Evolutionary conservation across 2,329 filamentous ascomycete species (phyloP).

Genomic region (Talaromyces islandicus): DNA sequence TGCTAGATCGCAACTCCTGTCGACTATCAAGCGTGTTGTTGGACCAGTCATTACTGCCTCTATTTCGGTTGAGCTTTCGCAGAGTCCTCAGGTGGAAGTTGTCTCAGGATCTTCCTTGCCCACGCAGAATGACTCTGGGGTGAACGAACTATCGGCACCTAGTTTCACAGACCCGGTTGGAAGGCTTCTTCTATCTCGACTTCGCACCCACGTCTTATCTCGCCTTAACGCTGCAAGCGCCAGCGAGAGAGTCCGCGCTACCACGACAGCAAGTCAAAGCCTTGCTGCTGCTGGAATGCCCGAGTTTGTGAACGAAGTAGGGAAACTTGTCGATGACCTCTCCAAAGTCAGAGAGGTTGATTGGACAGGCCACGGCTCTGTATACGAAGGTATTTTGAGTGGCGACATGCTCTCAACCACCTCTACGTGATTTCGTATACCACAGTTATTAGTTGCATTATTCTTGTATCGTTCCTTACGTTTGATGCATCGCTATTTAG

Average conservation of each 20-base stretch:
- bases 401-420: slow-evolving; percentile 3
- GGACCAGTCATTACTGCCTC: slow-evolving; percentile 45
- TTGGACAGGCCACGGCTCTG: slow-evolving; percentile 50
- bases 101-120: slow-evolving; percentile 7
- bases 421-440: neutral
- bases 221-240: slow-evolving; percentile 56
- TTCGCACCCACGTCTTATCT: slow-evolving; percentile 50
- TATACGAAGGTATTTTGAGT: slow-evolving; percentile 49
- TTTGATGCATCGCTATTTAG: neutral
- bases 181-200: slow-evolving; percentile 54
- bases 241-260: slow-evolving; percentile 53
- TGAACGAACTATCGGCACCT: slow-evolving; percentile 16
- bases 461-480: neutral
- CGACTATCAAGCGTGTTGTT: slow-evolving; percentile 48
- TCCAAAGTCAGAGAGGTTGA: slow-evolving; percentile 55
- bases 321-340: slow-evolving; percentile 53
- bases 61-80: slow-evolving; percentile 18
- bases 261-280: slow-evolving; percentile 53
- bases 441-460: neutral
- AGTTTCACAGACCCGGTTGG: slow-evolving; percentile 56
- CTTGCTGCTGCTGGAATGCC: slow-evolving; percentile 56
- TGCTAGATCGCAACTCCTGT: slow-evolving; percentile 39
- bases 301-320: slow-evolving; percentile 56
- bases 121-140: neutral
- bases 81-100: slow-evolving; percentile 21